These are phyloP conservation scores for Leccinum aurantiacum DNA, from an alignment of 768 basidiomycete species.

Conservation along the genomic window DNA sequence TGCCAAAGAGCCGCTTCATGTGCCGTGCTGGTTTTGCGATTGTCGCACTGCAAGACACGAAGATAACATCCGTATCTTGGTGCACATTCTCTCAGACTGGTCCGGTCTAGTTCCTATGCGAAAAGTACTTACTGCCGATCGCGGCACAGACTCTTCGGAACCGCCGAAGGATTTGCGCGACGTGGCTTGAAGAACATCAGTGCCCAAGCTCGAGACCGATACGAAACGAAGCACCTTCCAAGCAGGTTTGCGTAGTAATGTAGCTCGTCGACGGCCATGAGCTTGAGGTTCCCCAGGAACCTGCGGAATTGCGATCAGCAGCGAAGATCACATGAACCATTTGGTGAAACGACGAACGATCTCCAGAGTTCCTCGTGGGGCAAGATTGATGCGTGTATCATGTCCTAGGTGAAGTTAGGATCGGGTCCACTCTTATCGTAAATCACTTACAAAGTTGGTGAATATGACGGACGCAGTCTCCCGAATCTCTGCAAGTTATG, in stretches of 20 bases:
- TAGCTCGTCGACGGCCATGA: conserved; percentile 82
- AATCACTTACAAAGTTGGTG: conserved; percentile 76
- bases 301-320: conserved; percentile 35
- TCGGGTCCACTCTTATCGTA: not conserved
- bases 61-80: conserved; percentile 53
- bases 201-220: not conserved
- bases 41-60: conserved; percentile 88
- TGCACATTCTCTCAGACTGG: conserved; percentile 1
- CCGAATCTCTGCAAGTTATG: conserved; percentile 53
- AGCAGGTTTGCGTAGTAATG: conserved; percentile 83
- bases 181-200: conserved; percentile 52
- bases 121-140: conserved; percentile 61
- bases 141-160: conserved; percentile 74
- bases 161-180: conserved; percentile 75
- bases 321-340: not conserved
- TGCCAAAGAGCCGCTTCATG: conserved; percentile 75
- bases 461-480: conserved; percentile 78
- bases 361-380: conserved; percentile 86
- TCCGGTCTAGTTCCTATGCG: not conserved
- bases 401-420: conserved; percentile 53
- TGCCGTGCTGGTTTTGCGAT: conserved; percentile 73
- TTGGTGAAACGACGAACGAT: conserved; percentile 39
- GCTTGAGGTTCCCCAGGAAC: conserved; percentile 72
- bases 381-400: conserved; percentile 79
- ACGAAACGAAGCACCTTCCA: conserved; percentile 55